phyloP scores from a whole-genome alignment of 148 eudicot species.

The Polygonum maritimum region DNA sequence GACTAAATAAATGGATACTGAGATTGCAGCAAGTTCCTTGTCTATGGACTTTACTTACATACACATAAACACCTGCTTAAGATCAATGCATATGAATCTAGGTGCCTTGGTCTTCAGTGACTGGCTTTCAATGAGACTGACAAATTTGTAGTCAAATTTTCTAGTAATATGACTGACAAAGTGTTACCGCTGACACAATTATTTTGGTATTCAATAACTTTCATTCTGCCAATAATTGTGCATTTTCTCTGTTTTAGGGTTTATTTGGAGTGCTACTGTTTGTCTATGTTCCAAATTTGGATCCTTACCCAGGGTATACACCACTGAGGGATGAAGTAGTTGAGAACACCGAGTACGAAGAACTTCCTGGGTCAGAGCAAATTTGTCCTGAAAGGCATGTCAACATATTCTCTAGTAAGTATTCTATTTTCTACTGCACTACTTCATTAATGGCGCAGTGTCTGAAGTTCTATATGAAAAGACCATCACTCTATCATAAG shows the following conservation, averaged over 20 bases:
- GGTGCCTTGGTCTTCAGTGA: neutral
- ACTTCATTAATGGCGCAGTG: neutral
- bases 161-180: neutral
- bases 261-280: constrained; percentile 69
- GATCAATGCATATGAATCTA: neutral
- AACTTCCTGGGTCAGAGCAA: constrained; percentile 85
- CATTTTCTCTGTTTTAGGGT: constrained; percentile 37
- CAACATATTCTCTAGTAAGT: constrained; percentile 73
- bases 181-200: neutral
- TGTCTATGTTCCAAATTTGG: constrained; percentile 60
- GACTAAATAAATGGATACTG: neutral
- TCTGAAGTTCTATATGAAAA: neutral
- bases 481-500: neutral
- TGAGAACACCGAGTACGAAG: constrained; percentile 66
- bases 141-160: neutral
- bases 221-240: neutral
- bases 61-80: neutral
- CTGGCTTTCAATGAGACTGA: neutral
- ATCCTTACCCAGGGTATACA: constrained; percentile 88
- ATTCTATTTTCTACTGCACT: neutral
- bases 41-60: neutral
- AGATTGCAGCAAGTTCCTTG: neutral
- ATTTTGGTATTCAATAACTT: neutral
- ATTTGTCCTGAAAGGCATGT: constrained; percentile 81
- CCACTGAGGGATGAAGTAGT: constrained; percentile 42